Percentiles rank a stretch among this genome's conserved stretches.
These are phyloP conservation scores for Ensete glaucum DNA, from an alignment of 176 grass and related monocot species.

Conservation along the genomic window DNA sequence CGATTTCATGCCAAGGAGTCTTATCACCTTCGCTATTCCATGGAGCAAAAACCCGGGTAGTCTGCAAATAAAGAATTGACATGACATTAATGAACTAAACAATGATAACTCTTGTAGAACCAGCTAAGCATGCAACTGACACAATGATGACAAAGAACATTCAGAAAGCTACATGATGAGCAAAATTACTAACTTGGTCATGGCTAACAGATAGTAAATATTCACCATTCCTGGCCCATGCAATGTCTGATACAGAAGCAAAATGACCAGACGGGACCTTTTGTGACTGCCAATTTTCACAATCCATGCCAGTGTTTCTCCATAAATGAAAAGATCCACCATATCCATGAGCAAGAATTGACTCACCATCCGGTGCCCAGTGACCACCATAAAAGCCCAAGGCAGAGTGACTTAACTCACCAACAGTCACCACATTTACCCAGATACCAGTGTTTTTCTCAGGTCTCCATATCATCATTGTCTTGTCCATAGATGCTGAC, in stretches of 20 bases:
- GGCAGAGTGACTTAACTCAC: conserved; percentile 80
- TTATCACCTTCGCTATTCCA: conserved; percentile 61
- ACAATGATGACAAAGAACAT: background rate
- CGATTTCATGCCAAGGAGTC: conserved; percentile 64
- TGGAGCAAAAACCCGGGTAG: conserved; percentile 70
- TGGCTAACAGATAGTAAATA: conserved; percentile 96
- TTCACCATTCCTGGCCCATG: conserved; percentile 61
- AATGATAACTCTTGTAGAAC: background rate
- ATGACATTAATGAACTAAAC: conserved; percentile 21
- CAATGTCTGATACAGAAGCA: conserved; percentile 70
- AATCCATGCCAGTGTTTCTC: conserved; percentile 66
- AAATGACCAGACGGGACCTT: conserved; percentile 94
- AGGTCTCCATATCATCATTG: conserved; percentile 97
- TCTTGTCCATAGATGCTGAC: conserved; percentile 98
- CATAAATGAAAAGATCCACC: conserved; percentile 95
- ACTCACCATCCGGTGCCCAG: conserved; percentile 65
- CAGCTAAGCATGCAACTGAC: background rate
- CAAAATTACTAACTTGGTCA: conserved; percentile 65
- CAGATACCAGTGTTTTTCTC: conserved; percentile 83
- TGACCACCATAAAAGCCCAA: conserved; percentile 94
- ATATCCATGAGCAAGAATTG: conserved; percentile 86
- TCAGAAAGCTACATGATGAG: background rate
- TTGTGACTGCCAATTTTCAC: conserved; percentile 81
- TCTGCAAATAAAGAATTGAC: conserved; percentile 45
- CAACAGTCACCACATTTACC: conserved; percentile 83